Evolutionary conservation across 2,329 filamentous ascomycete species (phyloP).

Genomic region (Colletotrichum nymphaeae): DNA sequence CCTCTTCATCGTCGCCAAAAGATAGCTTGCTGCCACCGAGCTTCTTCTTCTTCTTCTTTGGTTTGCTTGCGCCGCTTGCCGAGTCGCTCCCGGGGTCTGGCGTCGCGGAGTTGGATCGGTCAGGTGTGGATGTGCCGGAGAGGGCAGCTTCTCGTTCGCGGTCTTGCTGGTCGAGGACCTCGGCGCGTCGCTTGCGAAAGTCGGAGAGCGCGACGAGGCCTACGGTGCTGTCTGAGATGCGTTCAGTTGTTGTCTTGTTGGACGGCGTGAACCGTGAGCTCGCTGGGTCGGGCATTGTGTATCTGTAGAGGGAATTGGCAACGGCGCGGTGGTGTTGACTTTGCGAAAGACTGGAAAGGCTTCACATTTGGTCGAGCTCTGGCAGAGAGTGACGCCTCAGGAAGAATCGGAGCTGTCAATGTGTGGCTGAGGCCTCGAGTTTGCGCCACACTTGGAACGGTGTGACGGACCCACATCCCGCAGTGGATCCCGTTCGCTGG

Average conservation of each 20-base stretch:
- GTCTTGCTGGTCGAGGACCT: conserved; percentile 92
- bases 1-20: conserved; percentile 77
- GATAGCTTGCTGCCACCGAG: conserved; percentile 63
- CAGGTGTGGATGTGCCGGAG: conserved; percentile 57
- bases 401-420: background rate
- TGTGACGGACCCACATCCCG: conserved; percentile 21
- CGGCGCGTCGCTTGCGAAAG: conserved; percentile 94
- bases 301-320: background rate
- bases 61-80: conserved; percentile 42
- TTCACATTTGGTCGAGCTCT: background rate
- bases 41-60: conserved; percentile 60
- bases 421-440: background rate
- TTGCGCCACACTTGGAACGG: background rate
- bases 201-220: conserved; percentile 92
- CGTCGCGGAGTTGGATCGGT: conserved; percentile 60
- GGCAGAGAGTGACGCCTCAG: background rate
- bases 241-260: conserved; percentile 80
- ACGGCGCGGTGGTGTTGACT: background rate
- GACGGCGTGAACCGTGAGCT: conserved; percentile 78
- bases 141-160: conserved; percentile 76
- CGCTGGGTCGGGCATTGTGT: conserved; percentile 54
- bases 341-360: background rate
- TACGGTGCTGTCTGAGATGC: conserved; percentile 87
- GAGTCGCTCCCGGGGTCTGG: conserved; percentile 54
- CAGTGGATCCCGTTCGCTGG: conserved; percentile 28